phyloP scores from a whole-genome alignment of 2,329 filamentous ascomycete species.

The Helotiales sp. region DNA sequence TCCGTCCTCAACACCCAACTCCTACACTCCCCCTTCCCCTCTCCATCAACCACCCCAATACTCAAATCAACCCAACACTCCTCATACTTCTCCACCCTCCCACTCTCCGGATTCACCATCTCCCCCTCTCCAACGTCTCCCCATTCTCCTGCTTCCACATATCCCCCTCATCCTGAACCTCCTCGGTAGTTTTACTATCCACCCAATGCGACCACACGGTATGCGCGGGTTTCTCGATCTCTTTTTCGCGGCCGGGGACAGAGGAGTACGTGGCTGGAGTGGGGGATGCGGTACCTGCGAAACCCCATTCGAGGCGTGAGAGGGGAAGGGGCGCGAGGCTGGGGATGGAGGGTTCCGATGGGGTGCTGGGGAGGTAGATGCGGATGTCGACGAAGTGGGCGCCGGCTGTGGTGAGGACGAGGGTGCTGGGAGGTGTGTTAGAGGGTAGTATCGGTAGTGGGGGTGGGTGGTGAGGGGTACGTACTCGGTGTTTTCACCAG shows the following conservation, averaged over 20 bases:
- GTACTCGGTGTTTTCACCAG: conserved; percentile 35
- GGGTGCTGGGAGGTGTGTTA: conserved; percentile 32
- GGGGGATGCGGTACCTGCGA: conserved; percentile 31
- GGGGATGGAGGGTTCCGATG: conserved; percentile 12
- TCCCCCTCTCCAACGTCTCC: conserved; percentile 40
- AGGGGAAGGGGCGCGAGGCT: conserved; percentile 16
- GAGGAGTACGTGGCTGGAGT: conserved; percentile 25
- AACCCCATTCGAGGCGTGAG: conserved; percentile 41
- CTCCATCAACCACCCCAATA: conserved; percentile 15
- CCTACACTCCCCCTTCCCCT: conserved; percentile 15
- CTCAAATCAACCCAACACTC: conserved; percentile 44
- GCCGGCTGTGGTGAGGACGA: conserved; percentile 41
- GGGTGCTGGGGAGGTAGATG: conserved; percentile 28
- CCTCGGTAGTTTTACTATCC: conserved; percentile 34
- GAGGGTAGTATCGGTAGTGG: neutral
- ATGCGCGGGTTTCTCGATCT: conserved; percentile 30
- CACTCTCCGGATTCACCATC: conserved; percentile 39
- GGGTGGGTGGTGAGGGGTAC: neutral
- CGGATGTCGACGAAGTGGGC: conserved; percentile 42
- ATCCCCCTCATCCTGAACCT: conserved; percentile 41
- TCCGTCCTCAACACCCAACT: conserved; percentile 33
- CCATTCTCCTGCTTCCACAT: conserved; percentile 37
- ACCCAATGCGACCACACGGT: conserved; percentile 41
- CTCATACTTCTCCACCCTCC: conserved; percentile 40
- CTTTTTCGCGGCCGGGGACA: neutral